Evolutionary conservation across 2,329 filamentous ascomycete species (phyloP), one percentile per base, ranked within the genome.

Genomic region (Ophiosphaerella narmari): DNA sequence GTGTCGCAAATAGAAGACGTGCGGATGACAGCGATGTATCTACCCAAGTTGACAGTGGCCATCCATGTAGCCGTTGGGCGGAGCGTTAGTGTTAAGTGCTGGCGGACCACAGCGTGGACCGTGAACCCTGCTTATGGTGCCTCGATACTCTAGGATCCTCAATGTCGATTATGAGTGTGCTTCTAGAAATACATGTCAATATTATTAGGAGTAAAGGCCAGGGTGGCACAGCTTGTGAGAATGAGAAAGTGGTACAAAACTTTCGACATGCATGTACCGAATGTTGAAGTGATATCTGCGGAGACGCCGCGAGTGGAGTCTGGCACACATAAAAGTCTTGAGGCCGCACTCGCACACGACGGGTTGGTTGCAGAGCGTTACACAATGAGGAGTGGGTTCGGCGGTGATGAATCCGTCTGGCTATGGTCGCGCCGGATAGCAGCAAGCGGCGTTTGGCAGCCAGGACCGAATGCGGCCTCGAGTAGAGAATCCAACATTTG

Each of bases 221-320:
- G 49, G 57, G 69, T 71, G 57, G 46, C 62, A 71, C 68, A 39
- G 58, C 64, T 68, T 66, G 48, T 56, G 54, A 55, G 54, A 56
- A 53, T 50, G 43, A 52, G 54, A 59, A 50, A 56, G 65, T 68
- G 57, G 65, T 58, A 70, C 68, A 60, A 63, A 51, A 56, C 55
- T 55, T 59, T 53, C 62, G 59, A 55, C 60, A 62, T 51, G 57
- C 58, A 60, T 56, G 54, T 59, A 57, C 46, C 39, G 53, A 50
- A 50, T 59, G 53, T 46, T 63, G 60, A 60, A 34, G 52, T 46
- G 45, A 51, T 45, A 39, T 57, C 49, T 57, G 55, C 50, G 47
- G 55, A 57, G 36, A 43, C 44, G 48, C 43, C 59, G 58, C 56
- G 57, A 66, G 54, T 62, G 59, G 61, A 56, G 54, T 49, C 52